phyloP scores from a whole-genome alignment of 2,329 filamentous ascomycete species.

The Allantophomopsis cytisporea region DNA sequence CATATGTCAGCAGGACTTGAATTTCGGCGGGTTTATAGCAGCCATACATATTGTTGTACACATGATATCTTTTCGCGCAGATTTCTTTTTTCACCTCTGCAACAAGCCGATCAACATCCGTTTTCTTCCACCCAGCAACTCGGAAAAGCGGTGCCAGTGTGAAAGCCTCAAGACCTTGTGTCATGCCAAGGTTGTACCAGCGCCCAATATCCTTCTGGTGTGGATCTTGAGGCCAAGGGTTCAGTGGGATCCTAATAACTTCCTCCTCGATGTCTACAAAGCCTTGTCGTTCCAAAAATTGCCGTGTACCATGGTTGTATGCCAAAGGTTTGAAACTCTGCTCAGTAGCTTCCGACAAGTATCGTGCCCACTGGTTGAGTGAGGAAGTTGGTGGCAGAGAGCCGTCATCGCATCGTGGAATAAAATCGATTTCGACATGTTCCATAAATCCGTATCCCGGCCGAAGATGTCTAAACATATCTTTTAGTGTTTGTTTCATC shows the following conservation, averaged over 20 bases:
- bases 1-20: constrained; percentile 1
- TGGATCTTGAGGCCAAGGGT: constrained; percentile 54
- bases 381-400: constrained; percentile 42
- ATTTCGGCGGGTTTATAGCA: not conserved
- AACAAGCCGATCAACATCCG: constrained; percentile 50
- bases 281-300: constrained; percentile 52
- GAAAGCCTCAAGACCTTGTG: constrained; percentile 59
- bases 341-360: constrained; percentile 55
- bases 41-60: constrained; percentile 70
- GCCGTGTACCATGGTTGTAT: constrained; percentile 45
- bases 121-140: constrained; percentile 42
- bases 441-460: constrained; percentile 68
- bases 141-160: constrained; percentile 61
- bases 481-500: not conserved
- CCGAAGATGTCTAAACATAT: constrained; percentile 50
- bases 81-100: constrained; percentile 54
- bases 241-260: constrained; percentile 57
- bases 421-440: constrained; percentile 80
- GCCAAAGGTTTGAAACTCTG: constrained; percentile 49
- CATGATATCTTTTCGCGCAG: constrained; percentile 51
- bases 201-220: constrained; percentile 55
- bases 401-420: constrained; percentile 57
- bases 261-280: constrained; percentile 70
- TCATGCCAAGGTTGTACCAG: constrained; percentile 75
- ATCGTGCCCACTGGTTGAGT: constrained; percentile 55